Evolutionary conservation across 1,139 yeast species (phyloP).

Genomic region (Wickerhamiella infanticola): DNA sequence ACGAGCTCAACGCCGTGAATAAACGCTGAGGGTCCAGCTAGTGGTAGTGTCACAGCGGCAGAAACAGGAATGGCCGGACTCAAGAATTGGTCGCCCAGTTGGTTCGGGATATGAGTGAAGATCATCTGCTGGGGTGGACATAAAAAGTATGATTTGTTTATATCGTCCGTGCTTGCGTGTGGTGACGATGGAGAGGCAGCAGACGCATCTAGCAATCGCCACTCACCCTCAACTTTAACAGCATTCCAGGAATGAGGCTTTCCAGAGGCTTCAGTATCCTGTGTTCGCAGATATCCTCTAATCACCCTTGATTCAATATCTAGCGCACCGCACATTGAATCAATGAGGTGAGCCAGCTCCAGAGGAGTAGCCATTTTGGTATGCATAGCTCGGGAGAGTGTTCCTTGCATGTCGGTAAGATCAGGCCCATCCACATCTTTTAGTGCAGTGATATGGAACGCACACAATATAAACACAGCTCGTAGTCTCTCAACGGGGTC

Average conservation of each 20-base stretch:
- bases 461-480: constrained; percentile 45
- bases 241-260: constrained; percentile 78
- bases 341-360: constrained; percentile 64
- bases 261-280: constrained; percentile 37
- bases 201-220: constrained; percentile 61
- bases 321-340: constrained; percentile 53
- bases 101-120: constrained; percentile 75
- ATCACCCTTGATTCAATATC: constrained; percentile 64
- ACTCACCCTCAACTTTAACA: constrained; percentile 55
- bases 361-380: constrained; percentile 44
- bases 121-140: constrained; percentile 60
- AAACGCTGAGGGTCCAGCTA: constrained; percentile 71
- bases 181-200: constrained; percentile 44
- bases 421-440: constrained; percentile 12
- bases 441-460: constrained; percentile 29
- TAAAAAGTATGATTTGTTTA: constrained; percentile 38
- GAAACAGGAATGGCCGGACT: constrained; percentile 70
- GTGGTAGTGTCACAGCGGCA: constrained; percentile 66
- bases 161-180: constrained; percentile 13
- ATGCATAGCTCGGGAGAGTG: constrained; percentile 22
- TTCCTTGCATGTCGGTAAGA: constrained; percentile 12
- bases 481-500: constrained; percentile 40
- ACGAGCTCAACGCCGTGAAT: constrained; percentile 40
- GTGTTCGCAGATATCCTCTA: constrained; percentile 70
- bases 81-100: constrained; percentile 67